Evolutionary conservation across 139 green algal genomes (phyloP).

Genomic region (Spirogloea muscicola): DNA sequence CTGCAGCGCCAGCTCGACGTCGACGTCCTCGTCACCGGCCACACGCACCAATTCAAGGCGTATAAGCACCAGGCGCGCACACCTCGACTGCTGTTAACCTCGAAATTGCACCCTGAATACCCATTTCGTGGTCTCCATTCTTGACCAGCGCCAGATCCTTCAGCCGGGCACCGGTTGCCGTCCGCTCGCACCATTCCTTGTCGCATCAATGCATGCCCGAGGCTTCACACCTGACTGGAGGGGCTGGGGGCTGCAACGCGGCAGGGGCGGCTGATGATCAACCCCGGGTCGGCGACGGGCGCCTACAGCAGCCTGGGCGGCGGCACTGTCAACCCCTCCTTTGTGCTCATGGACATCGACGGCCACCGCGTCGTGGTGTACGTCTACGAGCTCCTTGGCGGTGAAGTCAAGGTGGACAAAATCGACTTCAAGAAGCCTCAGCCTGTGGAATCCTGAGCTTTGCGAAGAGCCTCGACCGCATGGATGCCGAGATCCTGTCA

Average conservation of each 20-base stretch:
- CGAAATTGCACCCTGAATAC: not conserved
- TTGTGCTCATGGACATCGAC: conserved; percentile 95
- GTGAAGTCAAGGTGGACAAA: conserved; percentile 51
- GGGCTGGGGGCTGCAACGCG: too few relatives aligned
- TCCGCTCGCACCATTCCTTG: not conserved
- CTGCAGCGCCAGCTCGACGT: conserved; percentile 75
- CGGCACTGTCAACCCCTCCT: conserved; percentile 64
- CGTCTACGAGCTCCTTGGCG: conserved; percentile 83
- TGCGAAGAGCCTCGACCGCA: too few relatives aligned
- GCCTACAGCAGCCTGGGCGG: conserved; percentile 61
- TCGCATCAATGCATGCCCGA: not conserved
- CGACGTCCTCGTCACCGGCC: conserved; percentile 86
- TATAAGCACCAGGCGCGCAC: not conserved
- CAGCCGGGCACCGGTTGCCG: not conserved
- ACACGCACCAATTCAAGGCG: conserved; percentile 79
- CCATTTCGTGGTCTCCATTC: too few relatives aligned
- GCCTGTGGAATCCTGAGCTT: too few relatives aligned
- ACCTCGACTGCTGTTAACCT: not conserved
- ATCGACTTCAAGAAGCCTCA: conserved; percentile 49
- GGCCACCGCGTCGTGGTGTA: conserved; percentile 76
- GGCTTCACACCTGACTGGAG: not conserved
- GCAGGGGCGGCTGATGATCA: conserved; percentile 81
- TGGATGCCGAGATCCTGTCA: too few relatives aligned
- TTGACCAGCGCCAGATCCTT: not conserved
- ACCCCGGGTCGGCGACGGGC: conserved; percentile 88